phyloP scores from a whole-genome alignment of 1,284 basidiomycete species.

The Ustilago nuda region DNA sequence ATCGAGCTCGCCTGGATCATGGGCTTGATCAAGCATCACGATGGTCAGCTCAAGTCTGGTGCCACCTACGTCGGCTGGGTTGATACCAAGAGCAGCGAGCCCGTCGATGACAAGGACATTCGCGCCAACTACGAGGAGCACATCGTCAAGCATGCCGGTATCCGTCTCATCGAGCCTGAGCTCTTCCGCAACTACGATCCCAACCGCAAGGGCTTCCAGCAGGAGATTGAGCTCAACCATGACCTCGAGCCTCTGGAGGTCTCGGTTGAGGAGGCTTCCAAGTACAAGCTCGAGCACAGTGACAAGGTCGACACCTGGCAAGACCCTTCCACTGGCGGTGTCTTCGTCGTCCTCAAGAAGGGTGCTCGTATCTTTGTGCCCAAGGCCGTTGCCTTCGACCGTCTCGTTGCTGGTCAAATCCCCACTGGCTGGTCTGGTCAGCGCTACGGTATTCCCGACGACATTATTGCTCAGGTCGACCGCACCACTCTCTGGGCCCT shows the following conservation, averaged over 20 bases:
- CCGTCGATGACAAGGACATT: conserved; percentile 98
- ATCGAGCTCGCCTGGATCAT: conserved; percentile 99
- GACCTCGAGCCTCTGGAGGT: conserved; percentile 97
- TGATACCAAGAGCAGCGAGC: conserved; percentile 90
- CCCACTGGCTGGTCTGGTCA: conserved; percentile 97
- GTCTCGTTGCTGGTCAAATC: conserved; percentile 93
- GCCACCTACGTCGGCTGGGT: conserved; percentile 98
- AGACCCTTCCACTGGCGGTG: conserved; percentile 80
- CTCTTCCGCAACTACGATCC: conserved; percentile 97
- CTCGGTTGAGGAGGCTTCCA: conserved; percentile 86
- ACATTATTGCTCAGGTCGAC: conserved; percentile 94
- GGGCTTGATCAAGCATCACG: conserved; percentile 98
- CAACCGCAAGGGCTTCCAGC: conserved; percentile 94
- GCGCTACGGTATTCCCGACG: conserved; percentile 96
- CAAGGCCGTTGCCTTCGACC: conserved; percentile 94
- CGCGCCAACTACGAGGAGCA: conserved; percentile 94
- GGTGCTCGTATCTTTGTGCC: conserved; percentile 92
- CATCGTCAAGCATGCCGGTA: conserved; percentile 90
- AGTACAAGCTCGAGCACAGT: conserved; percentile 96
- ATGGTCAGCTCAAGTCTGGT: conserved; percentile 84
- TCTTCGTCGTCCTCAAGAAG: conserved; percentile 98
- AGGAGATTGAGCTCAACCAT: conserved; percentile 95
- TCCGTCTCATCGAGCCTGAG: conserved; percentile 95
- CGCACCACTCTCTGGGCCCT: conserved; percentile 97
- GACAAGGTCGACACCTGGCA: conserved; percentile 96